phyloP scores from a whole-genome alignment of 2,329 filamentous ascomycete genomes.

The Aureobasidium uvarum region DNA sequence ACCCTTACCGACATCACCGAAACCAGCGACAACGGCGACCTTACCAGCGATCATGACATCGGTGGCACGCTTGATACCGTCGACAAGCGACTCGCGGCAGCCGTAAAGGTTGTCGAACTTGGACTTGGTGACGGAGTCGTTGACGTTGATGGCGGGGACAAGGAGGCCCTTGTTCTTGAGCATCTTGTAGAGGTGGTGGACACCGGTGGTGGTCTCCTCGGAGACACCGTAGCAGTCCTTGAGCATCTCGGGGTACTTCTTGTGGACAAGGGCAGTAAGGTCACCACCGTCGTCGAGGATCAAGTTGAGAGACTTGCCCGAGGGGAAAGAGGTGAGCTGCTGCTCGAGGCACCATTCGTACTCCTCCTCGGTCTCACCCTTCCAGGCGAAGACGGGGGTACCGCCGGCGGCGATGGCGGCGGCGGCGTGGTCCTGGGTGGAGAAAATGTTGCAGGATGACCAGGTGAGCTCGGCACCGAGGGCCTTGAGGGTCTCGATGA shows the following conservation, averaged over 20 bases:
- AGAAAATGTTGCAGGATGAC: slow-evolving; percentile 99
- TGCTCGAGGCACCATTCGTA: slow-evolving; percentile 99
- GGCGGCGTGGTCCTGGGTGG: slow-evolving; percentile 96
- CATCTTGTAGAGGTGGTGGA: slow-evolving; percentile 99
- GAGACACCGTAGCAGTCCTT: slow-evolving; percentile 98
- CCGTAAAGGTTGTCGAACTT: slow-evolving; percentile 99
- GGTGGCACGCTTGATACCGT: slow-evolving; percentile 99
- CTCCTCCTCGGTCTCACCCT: slow-evolving; percentile 98
- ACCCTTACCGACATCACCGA: slow-evolving; percentile 98
- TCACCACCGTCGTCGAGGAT: slow-evolving; percentile 99
- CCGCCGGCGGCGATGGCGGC: slow-evolving; percentile 93
- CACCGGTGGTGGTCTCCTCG: slow-evolving; percentile 99
- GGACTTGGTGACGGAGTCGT: slow-evolving; percentile 99
- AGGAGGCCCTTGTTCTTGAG: slow-evolving; percentile 75
- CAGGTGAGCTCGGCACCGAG: slow-evolving; percentile 98
- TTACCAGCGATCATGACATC: slow-evolving; percentile 99
- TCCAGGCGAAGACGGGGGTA: slow-evolving; percentile 82
- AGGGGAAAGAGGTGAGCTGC: slow-evolving; percentile 95
- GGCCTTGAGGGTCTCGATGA: slow-evolving; percentile 93
- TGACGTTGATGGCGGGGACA: slow-evolving; percentile 97
- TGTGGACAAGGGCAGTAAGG: slow-evolving; percentile 92
- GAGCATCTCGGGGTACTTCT: slow-evolving; percentile 98
- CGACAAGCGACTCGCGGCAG: slow-evolving; percentile 96
- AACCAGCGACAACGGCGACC: slow-evolving; percentile 95
- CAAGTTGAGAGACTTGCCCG: slow-evolving; percentile 93